Evolutionary conservation across 768 basidiomycete species (phyloP).

Genomic region (Xerocomus brunneocitrinus): DNA sequence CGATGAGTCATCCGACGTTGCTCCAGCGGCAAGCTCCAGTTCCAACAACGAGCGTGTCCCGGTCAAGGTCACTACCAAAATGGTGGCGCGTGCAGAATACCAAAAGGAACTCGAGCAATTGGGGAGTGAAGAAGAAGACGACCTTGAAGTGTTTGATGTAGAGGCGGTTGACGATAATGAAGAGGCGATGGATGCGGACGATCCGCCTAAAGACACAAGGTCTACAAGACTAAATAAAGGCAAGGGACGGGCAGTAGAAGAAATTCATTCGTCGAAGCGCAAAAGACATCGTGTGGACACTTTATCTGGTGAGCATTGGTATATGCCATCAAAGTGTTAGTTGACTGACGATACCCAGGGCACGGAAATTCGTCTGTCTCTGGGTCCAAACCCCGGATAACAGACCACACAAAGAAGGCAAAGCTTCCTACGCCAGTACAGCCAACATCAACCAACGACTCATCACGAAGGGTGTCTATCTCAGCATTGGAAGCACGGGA

Average conservation of each 20-base stretch:
- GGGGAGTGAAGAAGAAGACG: conserved; percentile 40
- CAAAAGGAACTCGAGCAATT: conserved; percentile 49
- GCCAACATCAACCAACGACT: background rate
- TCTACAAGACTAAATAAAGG: conserved; percentile 26
- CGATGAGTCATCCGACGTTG: conserved; percentile 26
- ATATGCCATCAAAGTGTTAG: background rate
- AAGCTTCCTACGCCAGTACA: background rate
- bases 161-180: conserved; percentile 4
- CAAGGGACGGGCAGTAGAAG: conserved; percentile 35
- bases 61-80: conserved; percentile 63
- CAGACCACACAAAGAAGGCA: conserved; percentile 9
- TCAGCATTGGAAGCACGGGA: conserved; percentile 21
- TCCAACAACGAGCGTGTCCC: conserved; percentile 35
- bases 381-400: background rate
- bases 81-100: conserved; percentile 64
- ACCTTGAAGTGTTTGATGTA: conserved; percentile 35
- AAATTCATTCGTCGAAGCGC: conserved; percentile 34
- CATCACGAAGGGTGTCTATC: conserved; percentile 22
- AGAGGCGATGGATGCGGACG: conserved; percentile 8
- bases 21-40: conserved; percentile 10
- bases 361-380: conserved; percentile 23
- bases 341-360: conserved; percentile 21
- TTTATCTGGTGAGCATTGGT: conserved; percentile 49
- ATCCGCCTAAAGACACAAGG: background rate
- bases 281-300: conserved; percentile 56